phyloP scores from a whole-genome alignment of 176 grass and related monocot genomes.

The Avena sativa region DNA sequence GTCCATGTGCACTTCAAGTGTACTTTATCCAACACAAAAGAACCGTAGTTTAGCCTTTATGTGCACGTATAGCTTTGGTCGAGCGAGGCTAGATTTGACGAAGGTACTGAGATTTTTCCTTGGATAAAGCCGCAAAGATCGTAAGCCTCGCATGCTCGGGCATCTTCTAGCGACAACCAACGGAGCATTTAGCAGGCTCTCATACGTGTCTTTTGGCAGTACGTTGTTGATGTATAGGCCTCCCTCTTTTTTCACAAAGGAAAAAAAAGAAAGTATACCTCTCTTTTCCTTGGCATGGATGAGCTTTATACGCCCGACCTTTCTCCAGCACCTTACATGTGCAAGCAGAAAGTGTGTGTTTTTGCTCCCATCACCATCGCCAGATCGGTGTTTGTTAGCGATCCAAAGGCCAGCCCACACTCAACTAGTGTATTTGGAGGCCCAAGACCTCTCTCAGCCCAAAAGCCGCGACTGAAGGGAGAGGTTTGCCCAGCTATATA shows the following conservation, averaged over 20 bases:
- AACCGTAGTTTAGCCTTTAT: conserved; percentile 21
- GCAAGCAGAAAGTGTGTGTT: conserved; percentile 29
- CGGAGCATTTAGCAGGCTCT: conserved; percentile 1
- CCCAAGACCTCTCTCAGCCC: too few species aligned
- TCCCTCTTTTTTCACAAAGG: not conserved
- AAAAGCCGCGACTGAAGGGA: too few species aligned
- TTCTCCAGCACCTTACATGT: conserved; percentile 28
- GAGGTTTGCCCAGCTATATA: too few species aligned
- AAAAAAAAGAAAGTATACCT: conserved; percentile 4
- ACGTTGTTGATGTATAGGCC: conserved; percentile 32
- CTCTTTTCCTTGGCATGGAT: not conserved
- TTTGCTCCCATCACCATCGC: conserved; percentile 37
- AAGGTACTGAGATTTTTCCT: conserved; percentile 54
- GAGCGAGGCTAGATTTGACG: conserved; percentile 12
- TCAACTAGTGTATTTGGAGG: too few species aligned
- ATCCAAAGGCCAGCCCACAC: too few species aligned
- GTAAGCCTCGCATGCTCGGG: conserved; percentile 28
- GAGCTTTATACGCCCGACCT: conserved; percentile 7
- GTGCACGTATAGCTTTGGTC: conserved; percentile 34
- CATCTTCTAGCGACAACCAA: conserved; percentile 36
- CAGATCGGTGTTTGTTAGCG: not conserved
- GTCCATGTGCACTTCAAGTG: not conserved
- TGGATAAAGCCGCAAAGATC: conserved; percentile 43
- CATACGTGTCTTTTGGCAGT: conserved; percentile 17
- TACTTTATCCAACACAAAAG: conserved; percentile 25